Evolutionary conservation across 495 filamentous ascomycete genomes (phyloP).

Genomic region (Penicillium canescens): DNA sequence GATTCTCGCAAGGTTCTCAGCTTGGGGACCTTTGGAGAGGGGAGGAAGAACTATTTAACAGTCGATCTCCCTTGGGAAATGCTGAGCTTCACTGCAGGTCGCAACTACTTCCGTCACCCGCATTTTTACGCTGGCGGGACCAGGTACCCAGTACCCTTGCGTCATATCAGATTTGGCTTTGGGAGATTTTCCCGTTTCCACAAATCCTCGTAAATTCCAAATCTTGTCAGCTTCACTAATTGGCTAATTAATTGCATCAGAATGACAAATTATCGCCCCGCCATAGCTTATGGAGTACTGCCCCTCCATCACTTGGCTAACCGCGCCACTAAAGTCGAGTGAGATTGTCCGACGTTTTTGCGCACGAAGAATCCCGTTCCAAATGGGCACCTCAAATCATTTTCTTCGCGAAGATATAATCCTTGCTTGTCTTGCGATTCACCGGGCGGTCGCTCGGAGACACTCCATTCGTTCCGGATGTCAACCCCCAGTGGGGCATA

Average conservation of each 20-base stretch:
- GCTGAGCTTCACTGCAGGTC: background rate
- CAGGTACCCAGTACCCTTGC: background rate
- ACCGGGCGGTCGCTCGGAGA: background rate
- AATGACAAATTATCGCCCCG: constrained; percentile 13
- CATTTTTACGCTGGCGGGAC: background rate
- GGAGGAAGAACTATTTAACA: constrained; percentile 31
- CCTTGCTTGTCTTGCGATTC: constrained; percentile 1
- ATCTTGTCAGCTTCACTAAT: background rate
- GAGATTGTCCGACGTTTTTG: constrained; percentile 5
- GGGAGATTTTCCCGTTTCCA: background rate
- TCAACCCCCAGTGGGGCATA: constrained; percentile 66
- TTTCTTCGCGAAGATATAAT: constrained; percentile 8
- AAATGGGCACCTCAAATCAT: constrained; percentile 9
- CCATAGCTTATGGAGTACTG: background rate
- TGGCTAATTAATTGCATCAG: background rate
- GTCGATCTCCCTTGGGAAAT: background rate
- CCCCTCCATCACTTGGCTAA: background rate
- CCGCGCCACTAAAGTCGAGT: constrained; percentile 7
- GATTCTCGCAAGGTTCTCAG: constrained; percentile 37
- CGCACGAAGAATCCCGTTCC: constrained; percentile 9
- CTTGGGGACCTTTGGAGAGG: constrained; percentile 30
- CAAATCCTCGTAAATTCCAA: constrained; percentile 2
- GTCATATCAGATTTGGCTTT: background rate
- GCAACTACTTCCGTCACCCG: background rate
- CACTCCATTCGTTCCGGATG: constrained; percentile 68